Evolutionary conservation across 1,284 basidiomycete species (phyloP).

Genomic region (Cryptococcus sp.): DNA sequence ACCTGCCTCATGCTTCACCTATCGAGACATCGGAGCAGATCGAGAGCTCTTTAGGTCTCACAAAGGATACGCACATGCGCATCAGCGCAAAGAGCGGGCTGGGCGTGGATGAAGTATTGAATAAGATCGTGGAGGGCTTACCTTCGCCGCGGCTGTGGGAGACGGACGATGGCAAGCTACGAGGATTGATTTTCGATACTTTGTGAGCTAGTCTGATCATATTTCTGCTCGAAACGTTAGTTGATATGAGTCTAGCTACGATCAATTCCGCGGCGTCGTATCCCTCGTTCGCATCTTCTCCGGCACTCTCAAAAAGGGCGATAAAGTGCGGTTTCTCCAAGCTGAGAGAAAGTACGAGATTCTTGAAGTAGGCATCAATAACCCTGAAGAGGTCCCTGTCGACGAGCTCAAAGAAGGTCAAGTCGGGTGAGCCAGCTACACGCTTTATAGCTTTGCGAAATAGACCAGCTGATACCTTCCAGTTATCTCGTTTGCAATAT

Average conservation of each 20-base stretch:
- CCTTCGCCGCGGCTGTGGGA: conserved; percentile 64
- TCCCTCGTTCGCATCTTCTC: conserved; percentile 76
- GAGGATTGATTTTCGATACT: conserved; percentile 92
- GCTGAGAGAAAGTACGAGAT: conserved; percentile 91
- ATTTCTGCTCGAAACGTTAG: background rate
- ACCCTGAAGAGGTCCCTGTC: conserved; percentile 81
- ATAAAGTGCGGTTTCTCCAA: conserved; percentile 82
- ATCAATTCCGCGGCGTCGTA: conserved; percentile 94
- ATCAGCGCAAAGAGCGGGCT: conserved; percentile 93
- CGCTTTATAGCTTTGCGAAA: too few relatives aligned
- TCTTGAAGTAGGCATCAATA: conserved; percentile 85
- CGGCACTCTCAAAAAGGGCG: conserved; percentile 69
- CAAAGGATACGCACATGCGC: conserved; percentile 68
- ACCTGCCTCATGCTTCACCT: conserved; percentile 81
- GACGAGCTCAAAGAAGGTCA: conserved; percentile 76
- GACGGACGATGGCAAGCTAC: conserved; percentile 60
- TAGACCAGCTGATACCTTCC: background rate
- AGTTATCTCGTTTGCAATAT: conserved; percentile 77
- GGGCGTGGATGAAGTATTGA: conserved; percentile 70
- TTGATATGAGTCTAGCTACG: conserved; percentile 65
- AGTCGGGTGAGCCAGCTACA: conserved; percentile 71
- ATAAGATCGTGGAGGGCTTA: conserved; percentile 77
- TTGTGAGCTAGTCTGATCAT: conserved; percentile 59
- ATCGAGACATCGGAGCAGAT: conserved; percentile 78
- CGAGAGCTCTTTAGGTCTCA: conserved; percentile 74